Conservation (phyloP, 2,329 filamentous ascomycete species). For the Aureobasidium sp. region DNA sequence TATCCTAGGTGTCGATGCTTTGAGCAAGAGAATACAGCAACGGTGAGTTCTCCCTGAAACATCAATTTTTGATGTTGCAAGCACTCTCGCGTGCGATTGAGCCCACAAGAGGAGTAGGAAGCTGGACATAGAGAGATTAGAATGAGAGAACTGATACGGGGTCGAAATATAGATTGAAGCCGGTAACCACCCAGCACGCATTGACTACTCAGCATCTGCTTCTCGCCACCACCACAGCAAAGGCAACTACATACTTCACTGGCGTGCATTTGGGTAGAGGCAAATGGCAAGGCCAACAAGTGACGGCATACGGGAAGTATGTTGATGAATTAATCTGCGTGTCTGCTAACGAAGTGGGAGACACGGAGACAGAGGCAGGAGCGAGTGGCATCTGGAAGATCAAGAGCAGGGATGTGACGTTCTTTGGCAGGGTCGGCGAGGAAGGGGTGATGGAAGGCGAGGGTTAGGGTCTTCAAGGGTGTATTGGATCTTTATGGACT, state of each 20-base stretch:
- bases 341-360: constrained; percentile 14
- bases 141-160: neutral
- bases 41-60: constrained; percentile 21
- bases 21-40: constrained; percentile 24
- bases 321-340: constrained; percentile 31
- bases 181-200: constrained; percentile 36
- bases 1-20: constrained; percentile 29
- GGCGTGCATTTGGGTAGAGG: constrained; percentile 38
- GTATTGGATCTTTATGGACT: too few relatives aligned
- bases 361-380: constrained; percentile 23
- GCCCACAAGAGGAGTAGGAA: neutral
- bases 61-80: too few relatives aligned
- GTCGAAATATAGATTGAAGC: constrained; percentile 28
- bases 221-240: constrained; percentile 22
- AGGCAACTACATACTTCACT: constrained; percentile 35
- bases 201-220: constrained; percentile 33
- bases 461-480: neutral
- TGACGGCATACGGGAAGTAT: constrained; percentile 38
- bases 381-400: constrained; percentile 37
- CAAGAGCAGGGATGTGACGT: constrained; percentile 30
- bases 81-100: neutral
- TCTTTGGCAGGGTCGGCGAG: constrained; percentile 31
- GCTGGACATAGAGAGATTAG: neutral
- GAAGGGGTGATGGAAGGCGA: constrained; percentile 29
- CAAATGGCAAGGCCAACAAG: constrained; percentile 33